Conservation (phyloP, 1,284 basidiomycete genomes). For the Wallemia ichthyophaga region DNA sequence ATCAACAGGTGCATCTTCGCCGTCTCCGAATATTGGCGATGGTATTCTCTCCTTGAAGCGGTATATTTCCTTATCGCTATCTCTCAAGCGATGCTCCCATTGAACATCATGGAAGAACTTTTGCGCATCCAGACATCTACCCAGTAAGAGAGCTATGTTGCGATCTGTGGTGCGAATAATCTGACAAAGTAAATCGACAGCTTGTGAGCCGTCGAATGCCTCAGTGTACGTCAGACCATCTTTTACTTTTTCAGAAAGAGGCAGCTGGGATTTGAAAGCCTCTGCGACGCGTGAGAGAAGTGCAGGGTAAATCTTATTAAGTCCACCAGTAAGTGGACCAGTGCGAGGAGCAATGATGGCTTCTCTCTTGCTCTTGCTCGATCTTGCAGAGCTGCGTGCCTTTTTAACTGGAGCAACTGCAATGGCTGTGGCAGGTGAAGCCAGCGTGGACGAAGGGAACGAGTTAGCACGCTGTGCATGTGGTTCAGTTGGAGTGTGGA, state of each 20-base stretch:
- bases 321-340: constrained; percentile 13
- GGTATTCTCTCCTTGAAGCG: constrained; percentile 45
- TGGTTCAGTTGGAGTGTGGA: constrained; percentile 2
- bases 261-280: constrained; percentile 59
- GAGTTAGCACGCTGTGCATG: constrained; percentile 11
- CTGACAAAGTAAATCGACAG: constrained; percentile 81
- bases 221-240: constrained; percentile 89
- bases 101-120: constrained; percentile 99
- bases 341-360: constrained; percentile 13
- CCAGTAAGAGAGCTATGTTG: constrained; percentile 74
- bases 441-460: constrained; percentile 20
- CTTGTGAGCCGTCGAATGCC: constrained; percentile 83
- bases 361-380: constrained; percentile 4
- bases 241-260: constrained; percentile 49
- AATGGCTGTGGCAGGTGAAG: constrained; percentile 12
- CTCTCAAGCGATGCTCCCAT: constrained; percentile 82
- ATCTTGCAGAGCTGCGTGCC: constrained; percentile 7
- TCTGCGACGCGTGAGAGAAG: constrained; percentile 77
- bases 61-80: constrained; percentile 67
- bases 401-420: constrained; percentile 18
- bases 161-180: constrained; percentile 96
- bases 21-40: constrained; percentile 48
- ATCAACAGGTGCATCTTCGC: constrained; percentile 13
- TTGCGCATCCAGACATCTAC: constrained; percentile 81
- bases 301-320: constrained; percentile 55